Percentiles rank a stretch among this genome's conserved stretches.
phyloP scores from a whole-genome alignment of 108 stramenopile genomes.

The Discostella stelligeroides region DNA sequence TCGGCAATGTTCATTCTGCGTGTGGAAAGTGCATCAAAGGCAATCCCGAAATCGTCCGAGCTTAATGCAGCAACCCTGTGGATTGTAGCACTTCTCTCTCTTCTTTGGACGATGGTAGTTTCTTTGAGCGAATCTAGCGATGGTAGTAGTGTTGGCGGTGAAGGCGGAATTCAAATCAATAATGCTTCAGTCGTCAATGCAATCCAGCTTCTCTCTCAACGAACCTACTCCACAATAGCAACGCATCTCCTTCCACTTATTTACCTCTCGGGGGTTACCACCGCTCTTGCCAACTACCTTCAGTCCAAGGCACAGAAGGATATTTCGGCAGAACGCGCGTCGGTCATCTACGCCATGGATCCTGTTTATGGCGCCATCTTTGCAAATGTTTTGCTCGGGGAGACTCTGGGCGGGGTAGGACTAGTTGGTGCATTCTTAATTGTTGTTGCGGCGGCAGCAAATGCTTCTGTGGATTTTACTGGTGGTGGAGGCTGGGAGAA shows the following conservation, averaged over 20 bases:
- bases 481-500: background rate
- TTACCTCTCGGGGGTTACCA: slow-evolving; percentile 76
- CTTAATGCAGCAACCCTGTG: slow-evolving; percentile 79
- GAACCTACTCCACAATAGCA: slow-evolving; percentile 28
- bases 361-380: slow-evolving; percentile 89
- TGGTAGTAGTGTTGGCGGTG: background rate
- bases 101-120: slow-evolving; percentile 51
- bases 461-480: slow-evolving; percentile 71
- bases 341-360: slow-evolving; percentile 89
- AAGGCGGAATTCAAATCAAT: background rate
- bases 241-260: slow-evolving; percentile 64
- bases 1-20: slow-evolving; percentile 88
- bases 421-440: slow-evolving; percentile 79
- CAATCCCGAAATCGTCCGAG: slow-evolving; percentile 56
- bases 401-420: slow-evolving; percentile 57
- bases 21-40: slow-evolving; percentile 67
- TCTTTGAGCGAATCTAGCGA: slow-evolving; percentile 8
- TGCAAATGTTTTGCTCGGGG: slow-evolving; percentile 73
- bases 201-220: slow-evolving; percentile 18
- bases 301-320: slow-evolving; percentile 79
- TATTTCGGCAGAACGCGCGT: slow-evolving; percentile 78
- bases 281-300: slow-evolving; percentile 76
- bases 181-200: background rate
- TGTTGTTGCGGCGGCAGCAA: slow-evolving; percentile 75
- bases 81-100: slow-evolving; percentile 58